Conservation (phyloP, 2,329 filamentous ascomycete genomes). For the Sporothrix phasma region DNA sequence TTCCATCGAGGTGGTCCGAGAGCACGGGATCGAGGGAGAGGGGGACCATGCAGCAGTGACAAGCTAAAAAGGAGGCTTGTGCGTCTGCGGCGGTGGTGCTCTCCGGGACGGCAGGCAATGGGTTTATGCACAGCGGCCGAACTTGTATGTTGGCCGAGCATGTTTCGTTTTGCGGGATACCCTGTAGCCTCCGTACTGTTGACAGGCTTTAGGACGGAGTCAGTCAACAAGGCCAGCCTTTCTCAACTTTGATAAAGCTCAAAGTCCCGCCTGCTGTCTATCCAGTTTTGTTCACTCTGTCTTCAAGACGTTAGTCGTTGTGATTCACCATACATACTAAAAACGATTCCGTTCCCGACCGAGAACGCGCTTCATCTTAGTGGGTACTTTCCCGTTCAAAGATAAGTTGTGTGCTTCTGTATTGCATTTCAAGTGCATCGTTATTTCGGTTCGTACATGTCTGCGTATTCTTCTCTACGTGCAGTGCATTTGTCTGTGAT, state of each 20-base stretch:
- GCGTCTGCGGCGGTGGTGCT: not conserved
- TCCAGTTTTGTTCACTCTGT: not conserved
- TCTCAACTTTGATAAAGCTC: not conserved
- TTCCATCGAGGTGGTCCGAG: conserved; percentile 9
- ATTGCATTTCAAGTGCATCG: not conserved
- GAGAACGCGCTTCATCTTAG: not conserved
- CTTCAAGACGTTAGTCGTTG: not conserved
- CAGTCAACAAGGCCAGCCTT: not conserved
- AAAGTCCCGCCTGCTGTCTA: not conserved
- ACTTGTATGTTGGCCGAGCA: not conserved
- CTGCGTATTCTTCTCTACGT: not conserved
- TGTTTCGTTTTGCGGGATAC: conserved; percentile 3
- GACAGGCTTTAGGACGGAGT: not conserved
- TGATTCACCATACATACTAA: too few species aligned
- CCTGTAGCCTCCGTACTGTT: too few species aligned
- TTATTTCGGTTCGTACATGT: not conserved
- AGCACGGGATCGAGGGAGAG: conserved; percentile 10
- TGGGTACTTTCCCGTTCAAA: too few species aligned
- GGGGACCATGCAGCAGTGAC: not conserved
- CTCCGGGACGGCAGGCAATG: not conserved
- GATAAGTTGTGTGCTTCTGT: not conserved
- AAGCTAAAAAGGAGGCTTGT: not conserved
- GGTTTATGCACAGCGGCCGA: not conserved
- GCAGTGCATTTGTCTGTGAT: not conserved
- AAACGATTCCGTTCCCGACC: not conserved